A percentile compares a stretch with the other conserved stretches of the same genome.
Conservation (phyloP, 2,329 filamentous ascomycete species). For the Cadophora malorum region DNA sequence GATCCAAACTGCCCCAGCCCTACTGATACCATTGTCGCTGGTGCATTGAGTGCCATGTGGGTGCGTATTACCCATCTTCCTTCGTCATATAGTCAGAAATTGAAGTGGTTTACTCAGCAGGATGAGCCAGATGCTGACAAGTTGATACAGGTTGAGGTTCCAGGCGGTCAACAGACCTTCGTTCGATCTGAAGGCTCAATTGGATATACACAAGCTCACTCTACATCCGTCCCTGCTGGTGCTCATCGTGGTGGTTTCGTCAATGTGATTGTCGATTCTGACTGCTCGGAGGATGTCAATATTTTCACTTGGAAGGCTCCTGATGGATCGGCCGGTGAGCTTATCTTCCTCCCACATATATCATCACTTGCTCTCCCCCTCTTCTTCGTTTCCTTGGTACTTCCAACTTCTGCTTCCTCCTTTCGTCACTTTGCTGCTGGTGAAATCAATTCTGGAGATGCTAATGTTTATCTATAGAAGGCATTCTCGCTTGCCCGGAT, state of each 20-base stretch:
- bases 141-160: slow-evolving; percentile 49
- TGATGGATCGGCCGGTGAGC: slow-evolving; percentile 12
- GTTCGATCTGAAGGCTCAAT: slow-evolving; percentile 60
- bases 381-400: no score
- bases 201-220: slow-evolving; percentile 56
- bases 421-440: no score
- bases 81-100: no score
- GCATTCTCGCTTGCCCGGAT: slow-evolving; percentile 28
- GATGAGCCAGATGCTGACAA: no score
- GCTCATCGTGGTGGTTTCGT: slow-evolving; percentile 21
- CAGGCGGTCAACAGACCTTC: slow-evolving; percentile 68
- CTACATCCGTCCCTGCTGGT: slow-evolving; percentile 16
- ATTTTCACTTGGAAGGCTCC: slow-evolving; percentile 18
- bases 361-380: no score
- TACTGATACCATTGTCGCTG: background rate
- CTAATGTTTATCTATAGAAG: background rate
- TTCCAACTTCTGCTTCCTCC: no score
- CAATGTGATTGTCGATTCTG: slow-evolving; percentile 17
- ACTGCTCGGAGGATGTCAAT: slow-evolving; percentile 2
- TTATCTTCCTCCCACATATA: no score
- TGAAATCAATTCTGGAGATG: no score
- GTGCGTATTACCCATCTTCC: background rate
- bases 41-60: background rate
- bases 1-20: background rate
- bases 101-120: no score